Conservation (phyloP, 352 stramenopile genomes). For the Phytophthora lateralis region DNA sequence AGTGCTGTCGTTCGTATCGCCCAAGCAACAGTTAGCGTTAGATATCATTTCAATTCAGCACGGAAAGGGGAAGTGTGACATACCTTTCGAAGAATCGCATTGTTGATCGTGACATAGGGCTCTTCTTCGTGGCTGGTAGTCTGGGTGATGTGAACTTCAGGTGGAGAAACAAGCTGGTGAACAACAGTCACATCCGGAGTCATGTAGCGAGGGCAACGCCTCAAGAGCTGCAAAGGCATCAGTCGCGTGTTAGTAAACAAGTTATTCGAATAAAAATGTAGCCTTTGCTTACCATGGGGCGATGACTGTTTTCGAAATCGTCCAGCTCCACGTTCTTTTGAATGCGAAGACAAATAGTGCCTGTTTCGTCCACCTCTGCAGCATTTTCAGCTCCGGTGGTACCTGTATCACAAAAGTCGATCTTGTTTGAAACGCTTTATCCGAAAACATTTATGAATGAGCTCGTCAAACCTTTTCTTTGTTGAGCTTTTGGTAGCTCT, state of each 20-base stretch:
- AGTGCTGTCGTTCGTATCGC: conserved; percentile 55
- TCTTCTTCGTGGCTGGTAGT: conserved; percentile 63
- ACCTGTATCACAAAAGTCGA: conserved; percentile 5
- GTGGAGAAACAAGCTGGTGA: conserved; percentile 64
- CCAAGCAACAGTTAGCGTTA: background rate
- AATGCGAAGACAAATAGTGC: conserved; percentile 57
- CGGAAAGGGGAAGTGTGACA: background rate
- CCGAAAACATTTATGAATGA: background rate
- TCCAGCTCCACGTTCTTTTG: conserved; percentile 56
- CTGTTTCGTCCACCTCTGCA: conserved; percentile 37
- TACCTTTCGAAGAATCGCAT: conserved; percentile 82
- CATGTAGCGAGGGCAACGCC: conserved; percentile 62
- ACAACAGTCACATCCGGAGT: conserved; percentile 64
- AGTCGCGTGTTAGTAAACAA: conserved; percentile 8
- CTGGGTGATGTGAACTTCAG: conserved; percentile 51
- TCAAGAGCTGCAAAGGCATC: conserved; percentile 47
- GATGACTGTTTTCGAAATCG: conserved; percentile 43
- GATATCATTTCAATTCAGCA: background rate
- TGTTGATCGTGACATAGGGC: conserved; percentile 83
- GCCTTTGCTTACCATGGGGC: conserved; percentile 38
- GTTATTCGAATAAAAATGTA: background rate
- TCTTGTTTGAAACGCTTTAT: conserved; percentile 1
- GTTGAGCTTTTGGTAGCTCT: conserved; percentile 33
- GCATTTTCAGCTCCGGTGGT: conserved; percentile 10
- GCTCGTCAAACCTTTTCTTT: conserved; percentile 16